Evolutionary conservation across 2,329 filamentous ascomycete species (phyloP).

Genomic region (Monosporascus sp.): DNA sequence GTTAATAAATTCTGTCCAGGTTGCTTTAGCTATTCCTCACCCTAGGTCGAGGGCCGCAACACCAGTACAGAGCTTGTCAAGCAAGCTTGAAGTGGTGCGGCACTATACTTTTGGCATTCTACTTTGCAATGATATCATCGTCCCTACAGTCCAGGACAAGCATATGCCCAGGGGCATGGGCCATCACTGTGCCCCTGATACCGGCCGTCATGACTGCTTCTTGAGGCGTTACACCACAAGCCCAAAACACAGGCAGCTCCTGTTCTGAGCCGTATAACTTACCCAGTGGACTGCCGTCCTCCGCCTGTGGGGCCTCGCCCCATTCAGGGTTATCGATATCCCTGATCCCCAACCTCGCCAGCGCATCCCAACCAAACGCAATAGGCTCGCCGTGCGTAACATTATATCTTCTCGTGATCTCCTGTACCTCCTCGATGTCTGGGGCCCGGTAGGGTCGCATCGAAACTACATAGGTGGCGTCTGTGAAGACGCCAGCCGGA

Average conservation of each 20-base stretch:
- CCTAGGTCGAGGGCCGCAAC: too few species aligned
- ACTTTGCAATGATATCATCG: slow-evolving; percentile 26
- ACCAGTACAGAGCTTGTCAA: too few species aligned
- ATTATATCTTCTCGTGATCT: slow-evolving; percentile 49
- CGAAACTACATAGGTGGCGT: slow-evolving; percentile 52
- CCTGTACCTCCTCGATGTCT: slow-evolving; percentile 47
- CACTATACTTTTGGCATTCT: too few species aligned
- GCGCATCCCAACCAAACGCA: slow-evolving; percentile 58
- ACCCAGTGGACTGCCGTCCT: slow-evolving; percentile 32
- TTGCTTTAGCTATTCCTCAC: too few species aligned
- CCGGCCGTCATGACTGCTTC: slow-evolving; percentile 54
- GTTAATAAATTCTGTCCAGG: too few species aligned
- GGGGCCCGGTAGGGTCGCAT: slow-evolving; percentile 53
- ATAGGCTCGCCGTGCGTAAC: slow-evolving; percentile 60
- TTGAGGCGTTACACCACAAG: slow-evolving; percentile 62
- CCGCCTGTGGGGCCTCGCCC: slow-evolving; percentile 43
- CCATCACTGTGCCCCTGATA: slow-evolving; percentile 52
- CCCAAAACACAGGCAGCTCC: slow-evolving; percentile 55
- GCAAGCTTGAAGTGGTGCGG: too few species aligned
- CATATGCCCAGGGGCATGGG: slow-evolving; percentile 60
- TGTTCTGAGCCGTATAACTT: slow-evolving; percentile 30
- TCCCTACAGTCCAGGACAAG: slow-evolving; percentile 48
- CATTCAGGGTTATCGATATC: slow-evolving; percentile 51
- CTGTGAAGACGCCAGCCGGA: slow-evolving; percentile 53
- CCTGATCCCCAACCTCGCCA: slow-evolving; percentile 45